phyloP scores from a whole-genome alignment of 768 basidiomycete genomes.

The Boletus huronensis region DNA sequence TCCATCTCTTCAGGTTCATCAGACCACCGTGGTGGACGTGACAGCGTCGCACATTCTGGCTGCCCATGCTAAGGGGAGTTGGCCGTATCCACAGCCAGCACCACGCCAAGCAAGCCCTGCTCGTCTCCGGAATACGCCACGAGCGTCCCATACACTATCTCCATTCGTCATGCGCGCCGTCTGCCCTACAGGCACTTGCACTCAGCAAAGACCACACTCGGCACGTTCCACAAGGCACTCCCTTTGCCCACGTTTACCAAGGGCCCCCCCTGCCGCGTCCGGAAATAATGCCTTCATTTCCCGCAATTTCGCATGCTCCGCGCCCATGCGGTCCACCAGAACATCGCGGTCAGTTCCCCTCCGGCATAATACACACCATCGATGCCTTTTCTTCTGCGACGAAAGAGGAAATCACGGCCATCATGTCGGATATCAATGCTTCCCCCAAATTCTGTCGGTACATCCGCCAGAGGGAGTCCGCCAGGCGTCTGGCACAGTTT shows the following conservation, averaged over 20 bases:
- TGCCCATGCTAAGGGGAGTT: slow-evolving; percentile 74
- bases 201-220: slow-evolving; percentile 8
- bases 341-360: slow-evolving; percentile 19
- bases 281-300: not conserved
- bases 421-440: slow-evolving; percentile 17
- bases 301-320: not conserved
- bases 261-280: not conserved
- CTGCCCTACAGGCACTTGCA: slow-evolving; percentile 15
- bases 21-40: slow-evolving; percentile 38
- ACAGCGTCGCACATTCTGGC: slow-evolving; percentile 40
- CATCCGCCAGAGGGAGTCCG: slow-evolving; percentile 33
- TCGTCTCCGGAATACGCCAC: slow-evolving; percentile 19
- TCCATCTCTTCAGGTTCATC: slow-evolving; percentile 6
- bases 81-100: slow-evolving; percentile 52
- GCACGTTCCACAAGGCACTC: slow-evolving; percentile 3
- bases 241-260: not conserved
- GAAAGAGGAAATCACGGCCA: slow-evolving; percentile 3
- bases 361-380: slow-evolving; percentile 24
- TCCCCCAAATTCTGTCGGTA: slow-evolving; percentile 24
- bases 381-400: slow-evolving; percentile 22
- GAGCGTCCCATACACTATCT: slow-evolving; percentile 9
- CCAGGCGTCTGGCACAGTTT: slow-evolving; percentile 32
- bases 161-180: slow-evolving; percentile 24
- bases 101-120: slow-evolving; percentile 43
- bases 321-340: not conserved